Percentiles rank a stretch among this genome's conserved stretches.
These are phyloP conservation scores for Monosporascus sp. DNA, from an alignment of 2,329 filamentous ascomycete genomes.

Conservation along the genomic window DNA sequence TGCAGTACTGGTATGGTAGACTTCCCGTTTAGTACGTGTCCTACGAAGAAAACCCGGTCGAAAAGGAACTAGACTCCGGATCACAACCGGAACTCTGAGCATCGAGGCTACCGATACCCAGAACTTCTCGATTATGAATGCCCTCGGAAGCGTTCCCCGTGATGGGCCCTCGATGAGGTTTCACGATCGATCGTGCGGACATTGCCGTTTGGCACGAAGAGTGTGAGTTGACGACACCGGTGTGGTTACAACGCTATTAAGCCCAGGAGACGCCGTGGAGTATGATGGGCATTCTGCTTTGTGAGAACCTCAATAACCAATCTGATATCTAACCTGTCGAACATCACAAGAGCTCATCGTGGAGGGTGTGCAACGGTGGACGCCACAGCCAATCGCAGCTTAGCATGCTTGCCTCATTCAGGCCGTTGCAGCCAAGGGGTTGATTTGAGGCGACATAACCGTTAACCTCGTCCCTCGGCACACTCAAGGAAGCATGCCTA, in stretches of 20 bases:
- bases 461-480: neutral
- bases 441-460: neutral
- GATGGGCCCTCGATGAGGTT: neutral
- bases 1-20: too few species aligned
- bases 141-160: neutral
- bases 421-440: neutral
- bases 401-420: neutral
- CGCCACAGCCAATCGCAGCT: neutral
- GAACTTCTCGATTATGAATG: neutral
- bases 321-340: neutral
- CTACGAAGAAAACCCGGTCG: too few species aligned
- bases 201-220: neutral
- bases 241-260: neutral
- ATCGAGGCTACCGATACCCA: neutral
- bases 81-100: neutral
- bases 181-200: neutral
- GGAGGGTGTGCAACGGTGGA: neutral
- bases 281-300: neutral
- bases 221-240: neutral
- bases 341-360: neutral
- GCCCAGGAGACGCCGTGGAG: neutral
- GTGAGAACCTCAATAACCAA: neutral
- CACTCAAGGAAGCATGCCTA: neutral
- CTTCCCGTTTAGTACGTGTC: too few species aligned
- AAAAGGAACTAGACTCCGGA: neutral